phyloP scores from a whole-genome alignment of 306 rosid genomes.

The Rosa multiflora region DNA sequence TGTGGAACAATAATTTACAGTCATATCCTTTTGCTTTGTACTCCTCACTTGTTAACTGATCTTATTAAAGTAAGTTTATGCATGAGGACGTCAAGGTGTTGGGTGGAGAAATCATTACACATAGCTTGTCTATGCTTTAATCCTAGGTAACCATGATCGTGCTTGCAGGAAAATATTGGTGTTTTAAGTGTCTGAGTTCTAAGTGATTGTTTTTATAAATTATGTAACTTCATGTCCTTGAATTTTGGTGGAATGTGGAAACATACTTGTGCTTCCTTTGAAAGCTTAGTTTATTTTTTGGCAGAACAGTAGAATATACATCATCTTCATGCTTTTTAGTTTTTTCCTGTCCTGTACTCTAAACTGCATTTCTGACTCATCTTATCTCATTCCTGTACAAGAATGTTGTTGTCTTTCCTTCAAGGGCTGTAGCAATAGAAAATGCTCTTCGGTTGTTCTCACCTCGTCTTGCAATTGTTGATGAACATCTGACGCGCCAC shows the following conservation, averaged over 20 bases:
- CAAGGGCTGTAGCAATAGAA: slow-evolving; percentile 92
- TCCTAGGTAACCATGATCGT: background rate
- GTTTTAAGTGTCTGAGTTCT: background rate
- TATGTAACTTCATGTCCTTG: background rate
- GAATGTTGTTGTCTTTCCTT: slow-evolving; percentile 95
- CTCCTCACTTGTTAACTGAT: background rate
- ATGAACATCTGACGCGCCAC: slow-evolving; percentile 85
- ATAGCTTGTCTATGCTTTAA: background rate
- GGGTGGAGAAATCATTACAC: background rate
- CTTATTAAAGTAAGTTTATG: background rate
- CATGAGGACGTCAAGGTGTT: background rate
- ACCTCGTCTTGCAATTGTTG: slow-evolving; percentile 92
- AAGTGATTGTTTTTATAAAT: background rate
- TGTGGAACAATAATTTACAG: background rate
- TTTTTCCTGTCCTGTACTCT: background rate
- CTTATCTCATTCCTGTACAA: slow-evolving; percentile 42
- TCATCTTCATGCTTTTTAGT: background rate
- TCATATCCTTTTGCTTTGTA: background rate
- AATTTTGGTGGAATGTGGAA: background rate
- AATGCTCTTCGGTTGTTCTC: slow-evolving; percentile 87
- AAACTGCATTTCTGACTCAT: slow-evolving; percentile 29
- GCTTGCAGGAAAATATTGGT: background rate
- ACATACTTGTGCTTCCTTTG: background rate
- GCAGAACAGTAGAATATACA: background rate
- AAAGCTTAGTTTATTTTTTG: background rate